Conservation (phyloP, 1,284 basidiomycete species). For the Ceratobasidium sp. region DNA sequence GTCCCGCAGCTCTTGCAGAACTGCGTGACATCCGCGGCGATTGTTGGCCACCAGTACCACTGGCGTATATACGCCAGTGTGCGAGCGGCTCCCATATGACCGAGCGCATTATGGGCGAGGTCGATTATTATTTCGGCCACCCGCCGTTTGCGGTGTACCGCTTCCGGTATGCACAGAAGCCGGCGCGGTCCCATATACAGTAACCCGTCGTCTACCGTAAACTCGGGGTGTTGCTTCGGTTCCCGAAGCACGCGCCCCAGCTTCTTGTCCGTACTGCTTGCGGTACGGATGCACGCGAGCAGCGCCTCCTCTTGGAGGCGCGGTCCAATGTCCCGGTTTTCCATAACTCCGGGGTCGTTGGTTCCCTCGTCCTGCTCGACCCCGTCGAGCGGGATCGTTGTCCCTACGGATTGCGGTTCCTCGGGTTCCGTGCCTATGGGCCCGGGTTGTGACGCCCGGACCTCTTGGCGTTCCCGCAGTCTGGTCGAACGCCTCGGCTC, state of each 20-base stretch:
- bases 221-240: conserved; percentile 52
- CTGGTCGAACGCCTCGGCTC: too few species aligned
- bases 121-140: conserved; percentile 51
- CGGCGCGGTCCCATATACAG: conserved; percentile 51
- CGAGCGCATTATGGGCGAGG: conserved; percentile 17
- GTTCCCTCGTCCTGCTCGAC: too few species aligned
- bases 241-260: conserved; percentile 13
- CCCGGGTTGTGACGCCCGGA: too few species aligned
- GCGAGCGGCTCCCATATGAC: conserved; percentile 49
- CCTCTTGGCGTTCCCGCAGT: too few species aligned
- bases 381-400: too few species aligned
- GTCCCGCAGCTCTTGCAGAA: conserved; percentile 47
- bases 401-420: too few species aligned
- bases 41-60: conserved; percentile 50
- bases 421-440: too few species aligned
- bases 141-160: conserved; percentile 43
- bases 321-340: too few species aligned
- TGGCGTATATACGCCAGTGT: conserved; percentile 45
- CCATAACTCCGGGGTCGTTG: too few species aligned
- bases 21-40: conserved; percentile 43
- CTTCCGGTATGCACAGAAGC: conserved; percentile 58
- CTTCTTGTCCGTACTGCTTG: too few species aligned
- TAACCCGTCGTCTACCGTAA: conserved; percentile 52
- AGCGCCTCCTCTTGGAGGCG: too few species aligned
- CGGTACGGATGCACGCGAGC: too few species aligned